These are phyloP conservation scores for Myriangium duriaei DNA, from an alignment of 2,329 filamentous ascomycete species.

Conservation along the genomic window DNA sequence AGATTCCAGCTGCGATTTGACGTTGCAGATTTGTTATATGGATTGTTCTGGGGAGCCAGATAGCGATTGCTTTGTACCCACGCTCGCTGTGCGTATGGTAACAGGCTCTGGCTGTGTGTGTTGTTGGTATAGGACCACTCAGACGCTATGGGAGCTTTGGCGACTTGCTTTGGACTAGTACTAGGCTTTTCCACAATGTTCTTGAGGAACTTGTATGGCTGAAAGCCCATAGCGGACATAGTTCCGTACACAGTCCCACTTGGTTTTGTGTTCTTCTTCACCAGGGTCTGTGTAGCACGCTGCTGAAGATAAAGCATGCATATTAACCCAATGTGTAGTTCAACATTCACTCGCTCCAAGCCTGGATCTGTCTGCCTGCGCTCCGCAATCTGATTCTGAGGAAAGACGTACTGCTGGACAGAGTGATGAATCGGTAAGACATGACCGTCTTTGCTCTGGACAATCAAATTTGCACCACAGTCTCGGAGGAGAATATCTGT, in stretches of 20 bases:
- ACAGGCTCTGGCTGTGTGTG: background rate
- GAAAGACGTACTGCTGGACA: constrained; percentile 1
- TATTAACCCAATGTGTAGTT: background rate
- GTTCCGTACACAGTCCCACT: background rate
- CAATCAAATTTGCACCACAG: constrained; percentile 6
- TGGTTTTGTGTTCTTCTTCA: no score
- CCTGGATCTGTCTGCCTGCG: background rate
- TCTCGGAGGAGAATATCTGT: background rate
- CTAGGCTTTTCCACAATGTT: no score
- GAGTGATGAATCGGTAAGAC: constrained; percentile 10
- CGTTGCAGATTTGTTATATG: no score
- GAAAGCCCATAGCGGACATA: background rate
- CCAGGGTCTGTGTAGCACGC: background rate
- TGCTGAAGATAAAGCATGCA: background rate
- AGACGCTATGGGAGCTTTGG: background rate
- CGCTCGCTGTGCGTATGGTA: background rate
- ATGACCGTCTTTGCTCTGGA: background rate
- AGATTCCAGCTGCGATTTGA: background rate
- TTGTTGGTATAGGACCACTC: background rate
- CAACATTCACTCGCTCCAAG: background rate
- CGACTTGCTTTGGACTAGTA: background rate
- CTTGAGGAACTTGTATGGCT: background rate
- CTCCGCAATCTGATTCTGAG: background rate
- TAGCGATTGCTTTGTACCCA: background rate
- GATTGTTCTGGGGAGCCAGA: no score